Evolutionary conservation across 352 stramenopile genomes (phyloP), one percentile per base, ranked within the genome.

Genomic region (Phytopythium kandeliae): DNA sequence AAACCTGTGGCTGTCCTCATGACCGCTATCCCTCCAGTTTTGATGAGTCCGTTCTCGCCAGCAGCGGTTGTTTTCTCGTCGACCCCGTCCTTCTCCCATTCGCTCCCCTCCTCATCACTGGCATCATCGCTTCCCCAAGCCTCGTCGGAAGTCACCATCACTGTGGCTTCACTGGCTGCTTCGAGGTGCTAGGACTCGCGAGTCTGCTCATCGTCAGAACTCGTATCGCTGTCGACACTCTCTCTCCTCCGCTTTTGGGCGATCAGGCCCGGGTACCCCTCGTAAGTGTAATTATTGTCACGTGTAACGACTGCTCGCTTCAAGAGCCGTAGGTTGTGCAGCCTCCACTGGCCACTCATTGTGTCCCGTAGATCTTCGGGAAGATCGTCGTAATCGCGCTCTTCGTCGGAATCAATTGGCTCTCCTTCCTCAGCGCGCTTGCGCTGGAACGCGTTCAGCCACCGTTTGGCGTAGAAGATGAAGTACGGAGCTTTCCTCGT

Each of bases 401-500:
- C 30, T 11, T 51, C 45, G n/a, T 37, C 45, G 13, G 45, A 37
- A 11, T 38, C 28, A 28, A 37, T 22, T 9, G 10, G 11, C 30
- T 38, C 45, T 19, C 30, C 45, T 41, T 26, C 45, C 11, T 40
- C 45, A 4, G 19, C 28, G 28, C 33, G 30, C 45, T 31, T 51
- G 28, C 21, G 30, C n/a, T 51, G 33, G 15, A 15, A 38, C 45
- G 7, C 5, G 9, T 41, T 9, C 0, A 51, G 45, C 45, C 45
- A 51, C 17, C 26, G 3, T 30, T 22, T 51, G 30, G 16, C 30
- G 19, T 51, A 51, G 19, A 38, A 28, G 11, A 19, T n/a, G n/a
- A 51, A 51, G 40, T 46, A 46, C 40, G 22, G 6, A 6, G 22
- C 17, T 0, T 0, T 5, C 2, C 15, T 21, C 22, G 40, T 13